Conservation (phyloP, 2,329 filamentous ascomycete genomes). For the Thyridium curvatum region DNA sequence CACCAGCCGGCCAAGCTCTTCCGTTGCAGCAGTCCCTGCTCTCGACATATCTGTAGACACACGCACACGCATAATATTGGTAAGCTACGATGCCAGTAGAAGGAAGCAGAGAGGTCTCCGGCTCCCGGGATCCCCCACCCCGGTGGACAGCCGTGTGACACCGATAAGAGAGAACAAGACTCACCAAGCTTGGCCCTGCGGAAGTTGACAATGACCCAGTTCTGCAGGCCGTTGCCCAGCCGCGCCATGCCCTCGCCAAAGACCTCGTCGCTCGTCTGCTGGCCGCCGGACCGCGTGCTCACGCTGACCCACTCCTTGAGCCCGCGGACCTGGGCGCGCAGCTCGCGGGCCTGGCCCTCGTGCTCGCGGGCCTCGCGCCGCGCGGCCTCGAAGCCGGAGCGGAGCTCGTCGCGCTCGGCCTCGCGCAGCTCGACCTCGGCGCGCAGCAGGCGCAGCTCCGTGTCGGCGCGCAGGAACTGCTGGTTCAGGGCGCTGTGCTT, state of each 20-base stretch:
- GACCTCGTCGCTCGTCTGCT: constrained; percentile 61
- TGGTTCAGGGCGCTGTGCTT: constrained; percentile 47
- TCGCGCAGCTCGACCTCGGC: constrained; percentile 41
- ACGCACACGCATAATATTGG: too few relatives aligned
- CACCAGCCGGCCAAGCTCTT: constrained; percentile 40
- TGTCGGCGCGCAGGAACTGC: constrained; percentile 44
- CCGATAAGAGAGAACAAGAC: constrained; percentile 10
- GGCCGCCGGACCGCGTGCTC: constrained; percentile 54
- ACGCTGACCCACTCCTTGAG: constrained; percentile 68
- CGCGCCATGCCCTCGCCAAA: constrained; percentile 56
- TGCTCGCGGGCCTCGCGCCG: constrained; percentile 36
- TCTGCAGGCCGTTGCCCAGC: constrained; percentile 62
- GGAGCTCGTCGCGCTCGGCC: constrained; percentile 41
- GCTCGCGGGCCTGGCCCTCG: constrained; percentile 50
- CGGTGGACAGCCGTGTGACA: too few relatives aligned
- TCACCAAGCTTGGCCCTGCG: constrained; percentile 53
- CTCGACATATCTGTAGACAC: constrained; percentile 32
- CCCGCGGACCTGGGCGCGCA: constrained; percentile 56
- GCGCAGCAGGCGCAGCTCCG: constrained; percentile 43
- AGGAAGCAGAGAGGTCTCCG: too few relatives aligned
- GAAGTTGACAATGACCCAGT: constrained; percentile 68
- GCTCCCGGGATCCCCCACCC: too few relatives aligned
- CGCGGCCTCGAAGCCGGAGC: constrained; percentile 41
- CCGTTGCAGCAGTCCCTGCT: constrained; percentile 31
- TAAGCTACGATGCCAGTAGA: too few relatives aligned